phyloP scores from a whole-genome alignment of 73 alveolate genomes.

The Blepharisma stoltei region DNA sequence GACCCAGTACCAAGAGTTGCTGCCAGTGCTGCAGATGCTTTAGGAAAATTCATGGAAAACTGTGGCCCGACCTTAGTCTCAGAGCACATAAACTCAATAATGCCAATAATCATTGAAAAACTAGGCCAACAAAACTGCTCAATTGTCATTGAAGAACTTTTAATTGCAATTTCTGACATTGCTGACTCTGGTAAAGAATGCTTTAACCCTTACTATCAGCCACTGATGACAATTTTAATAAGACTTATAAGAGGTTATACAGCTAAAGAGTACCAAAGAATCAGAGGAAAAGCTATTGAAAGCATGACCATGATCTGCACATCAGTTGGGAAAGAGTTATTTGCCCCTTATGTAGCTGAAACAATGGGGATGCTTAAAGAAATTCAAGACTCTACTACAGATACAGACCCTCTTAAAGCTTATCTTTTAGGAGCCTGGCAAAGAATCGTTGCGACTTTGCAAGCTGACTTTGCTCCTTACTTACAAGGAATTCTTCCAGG shows the following conservation, averaged over 20 bases:
- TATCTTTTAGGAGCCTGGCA: conserved; percentile 86
- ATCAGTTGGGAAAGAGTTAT: conserved; percentile 69
- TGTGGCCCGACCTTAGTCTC: conserved; percentile 44
- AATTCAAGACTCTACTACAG: conserved; percentile 57
- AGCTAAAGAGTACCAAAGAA: conserved; percentile 57
- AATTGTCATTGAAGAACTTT: conserved; percentile 74
- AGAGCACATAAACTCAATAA: conserved; percentile 32
- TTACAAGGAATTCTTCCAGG: conserved; percentile 68
- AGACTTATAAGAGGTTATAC: conserved; percentile 46
- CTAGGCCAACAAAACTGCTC: conserved; percentile 45
- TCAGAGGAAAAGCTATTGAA: conserved; percentile 85
- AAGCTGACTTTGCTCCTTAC: conserved; percentile 64
- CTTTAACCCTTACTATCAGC: conserved; percentile 66
- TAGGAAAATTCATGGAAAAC: conserved; percentile 61
- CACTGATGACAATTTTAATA: conserved; percentile 47
- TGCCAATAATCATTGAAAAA: conserved; percentile 40
- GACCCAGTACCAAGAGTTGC: conserved; percentile 63
- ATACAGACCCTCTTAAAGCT: conserved; percentile 71
- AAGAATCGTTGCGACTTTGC: conserved; percentile 70
- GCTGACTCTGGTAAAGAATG: conserved; percentile 74
- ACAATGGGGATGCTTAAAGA: conserved; percentile 57
- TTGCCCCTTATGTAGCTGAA: conserved; percentile 58
- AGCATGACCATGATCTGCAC: conserved; percentile 65
- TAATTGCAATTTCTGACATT: conserved; percentile 73
- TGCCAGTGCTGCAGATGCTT: conserved; percentile 64